Percentiles rank a stretch among this genome's conserved stretches.
Conservation (phyloP, 352 stramenopile genomes). For the Paralagenidium karlingii region DNA sequence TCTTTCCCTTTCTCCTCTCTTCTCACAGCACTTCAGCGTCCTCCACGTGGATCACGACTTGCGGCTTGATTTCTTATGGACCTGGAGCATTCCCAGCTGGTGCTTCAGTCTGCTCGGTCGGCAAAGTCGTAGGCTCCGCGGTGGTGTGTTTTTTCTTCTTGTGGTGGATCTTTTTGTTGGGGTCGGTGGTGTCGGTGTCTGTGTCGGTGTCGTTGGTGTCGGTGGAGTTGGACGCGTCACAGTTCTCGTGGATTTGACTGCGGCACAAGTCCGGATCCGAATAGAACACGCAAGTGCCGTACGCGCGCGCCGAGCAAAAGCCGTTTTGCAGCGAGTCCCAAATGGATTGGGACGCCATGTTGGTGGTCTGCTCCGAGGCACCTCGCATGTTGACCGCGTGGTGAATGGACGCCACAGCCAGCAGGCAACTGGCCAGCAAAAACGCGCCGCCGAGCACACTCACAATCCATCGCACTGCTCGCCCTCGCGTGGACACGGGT, state of each 20-base stretch:
- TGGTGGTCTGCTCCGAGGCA: background rate
- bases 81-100: too few relatives aligned
- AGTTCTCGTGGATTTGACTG: conserved; percentile 9
- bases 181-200: background rate
- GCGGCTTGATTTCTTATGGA: too few relatives aligned
- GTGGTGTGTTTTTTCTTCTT: conserved; percentile 4
- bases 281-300: conserved; percentile 12
- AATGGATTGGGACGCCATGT: conserved; percentile 12
- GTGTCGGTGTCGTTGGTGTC: background rate
- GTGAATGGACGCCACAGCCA: conserved; percentile 12
- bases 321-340: conserved; percentile 9
- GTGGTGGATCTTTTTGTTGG: conserved; percentile 4
- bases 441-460: conserved; percentile 6
- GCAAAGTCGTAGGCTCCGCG: background rate
- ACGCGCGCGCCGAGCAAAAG: conserved; percentile 13
- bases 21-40: too few relatives aligned
- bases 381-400: background rate
- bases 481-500: too few relatives aligned
- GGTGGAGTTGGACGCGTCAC: conserved; percentile 1
- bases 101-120: too few relatives aligned
- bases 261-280: conserved; percentile 14
- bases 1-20: too few relatives aligned
- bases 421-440: conserved; percentile 9
- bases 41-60: too few relatives aligned
- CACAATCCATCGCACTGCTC: conserved; percentile 3